These are phyloP conservation scores for Graphiopsis chlorocephala DNA, from an alignment of 2,329 filamentous ascomycete species.

Conservation along the genomic window DNA sequence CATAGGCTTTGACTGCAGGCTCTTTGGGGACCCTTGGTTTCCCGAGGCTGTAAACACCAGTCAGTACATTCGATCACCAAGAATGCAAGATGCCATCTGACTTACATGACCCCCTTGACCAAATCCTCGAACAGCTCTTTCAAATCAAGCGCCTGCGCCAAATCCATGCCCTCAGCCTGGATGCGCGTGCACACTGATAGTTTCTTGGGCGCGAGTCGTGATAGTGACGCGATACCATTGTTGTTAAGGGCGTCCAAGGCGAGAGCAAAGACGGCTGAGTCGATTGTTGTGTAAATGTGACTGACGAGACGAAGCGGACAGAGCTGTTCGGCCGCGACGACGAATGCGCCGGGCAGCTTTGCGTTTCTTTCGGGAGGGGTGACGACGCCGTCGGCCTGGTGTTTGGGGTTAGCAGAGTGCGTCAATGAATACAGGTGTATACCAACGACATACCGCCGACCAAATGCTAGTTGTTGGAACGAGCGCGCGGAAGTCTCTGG, in stretches of 20 bases:
- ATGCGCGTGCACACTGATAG: constrained; percentile 22
- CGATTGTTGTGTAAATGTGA: constrained; percentile 30
- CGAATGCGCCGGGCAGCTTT: constrained; percentile 27
- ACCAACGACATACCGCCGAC: constrained; percentile 20
- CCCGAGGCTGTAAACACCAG: not conserved
- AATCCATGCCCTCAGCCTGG: constrained; percentile 17
- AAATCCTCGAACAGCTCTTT: not conserved
- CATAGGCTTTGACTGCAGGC: constrained; percentile 10
- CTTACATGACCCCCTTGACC: constrained; percentile 14
- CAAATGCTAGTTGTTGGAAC: constrained; percentile 32
- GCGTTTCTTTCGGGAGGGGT: constrained; percentile 28
- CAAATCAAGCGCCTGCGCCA: not conserved
- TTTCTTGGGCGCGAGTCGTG: constrained; percentile 18
- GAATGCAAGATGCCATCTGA: not conserved
- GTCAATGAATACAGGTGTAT: not conserved
- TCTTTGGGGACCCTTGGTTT: constrained; percentile 3
- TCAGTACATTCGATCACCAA: not conserved
- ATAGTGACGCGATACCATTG: constrained; percentile 25
- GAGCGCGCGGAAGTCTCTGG: constrained; percentile 23
- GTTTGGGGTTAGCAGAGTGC: not conserved
- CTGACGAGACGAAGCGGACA: constrained; percentile 25
- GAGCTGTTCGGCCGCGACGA: constrained; percentile 26
- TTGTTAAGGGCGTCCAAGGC: constrained; percentile 31
- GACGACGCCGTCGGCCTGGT: constrained; percentile 29
- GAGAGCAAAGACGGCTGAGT: constrained; percentile 29